phyloP scores from a whole-genome alignment of 805 yeast genomes.

The Hanseniaspora vineae region DNA sequence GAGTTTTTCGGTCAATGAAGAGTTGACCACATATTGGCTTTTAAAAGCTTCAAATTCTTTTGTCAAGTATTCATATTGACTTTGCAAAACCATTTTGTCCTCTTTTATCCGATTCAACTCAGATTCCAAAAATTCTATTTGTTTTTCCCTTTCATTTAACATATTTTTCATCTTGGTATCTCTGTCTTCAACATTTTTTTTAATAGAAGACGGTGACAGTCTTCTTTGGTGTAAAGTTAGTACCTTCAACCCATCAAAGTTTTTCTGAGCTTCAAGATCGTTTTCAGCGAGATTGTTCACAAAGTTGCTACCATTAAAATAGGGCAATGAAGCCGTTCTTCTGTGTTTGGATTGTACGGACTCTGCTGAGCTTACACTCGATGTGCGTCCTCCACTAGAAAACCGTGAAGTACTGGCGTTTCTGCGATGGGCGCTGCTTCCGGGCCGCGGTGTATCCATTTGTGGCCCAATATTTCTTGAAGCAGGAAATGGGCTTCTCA shows the following conservation, averaged over 20 bases:
- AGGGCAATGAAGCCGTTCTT: background rate
- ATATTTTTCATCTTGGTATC: background rate
- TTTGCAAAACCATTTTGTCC: background rate
- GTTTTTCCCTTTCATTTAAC: background rate
- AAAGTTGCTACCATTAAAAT: background rate
- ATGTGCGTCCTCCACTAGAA: background rate
- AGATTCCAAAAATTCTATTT: background rate
- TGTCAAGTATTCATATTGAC: background rate
- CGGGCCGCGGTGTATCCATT: too few species aligned
- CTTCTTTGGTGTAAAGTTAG: background rate
- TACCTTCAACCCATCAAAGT: background rate
- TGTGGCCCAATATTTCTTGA: background rate
- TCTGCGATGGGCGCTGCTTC: background rate
- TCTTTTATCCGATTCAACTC: background rate
- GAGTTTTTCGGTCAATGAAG: background rate
- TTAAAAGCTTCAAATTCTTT: background rate
- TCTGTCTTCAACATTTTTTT: background rate
- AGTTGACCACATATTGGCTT: background rate
- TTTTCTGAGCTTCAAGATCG: background rate
- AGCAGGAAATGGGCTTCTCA: background rate
- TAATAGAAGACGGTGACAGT: background rate
- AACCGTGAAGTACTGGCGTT: background rate
- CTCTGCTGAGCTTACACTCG: background rate
- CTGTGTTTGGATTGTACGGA: background rate
- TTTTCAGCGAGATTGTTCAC: background rate